Base-by-base conservation (phyloP, 2,329 filamentous ascomycete genomes). In the Fonsecaea erecta region DNA sequence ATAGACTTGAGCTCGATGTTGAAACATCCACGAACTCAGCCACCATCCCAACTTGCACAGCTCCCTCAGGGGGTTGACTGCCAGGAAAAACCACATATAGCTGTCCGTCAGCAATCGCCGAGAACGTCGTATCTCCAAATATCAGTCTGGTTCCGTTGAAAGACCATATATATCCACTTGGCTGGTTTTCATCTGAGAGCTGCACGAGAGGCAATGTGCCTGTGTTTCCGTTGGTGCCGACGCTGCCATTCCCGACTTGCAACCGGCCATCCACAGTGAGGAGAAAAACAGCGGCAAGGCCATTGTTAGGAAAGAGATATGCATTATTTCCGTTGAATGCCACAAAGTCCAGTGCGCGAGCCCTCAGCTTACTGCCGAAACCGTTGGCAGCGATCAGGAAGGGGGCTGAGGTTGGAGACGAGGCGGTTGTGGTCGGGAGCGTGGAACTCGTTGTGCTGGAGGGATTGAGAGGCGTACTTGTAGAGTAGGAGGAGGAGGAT, bases 71-170 rank as follows among this genome's bases (percentile, higher is more conserved):
- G 51, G 59, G 55, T 8, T 43, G 26, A 57, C 48, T 28, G 11
- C 53, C 62, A 30, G 53, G 35, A 40, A 68, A 68, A 12, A 57
- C 37, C 8, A 61, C 62, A 34, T 51, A 43, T 18, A 68, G 12
- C 56, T 48, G 58, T 6, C 62, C 62, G 40, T 54, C 34, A 16
- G 16, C 11, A 37, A 46, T 21, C 14, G 55, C 56, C 18, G 48
- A 62, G 52, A 68, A 68, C n/a, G 51, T 54, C 24, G 43, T 52
- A 21, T 65, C 37, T 12, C 62, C 65, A 37, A 63, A 68, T 16
- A 40, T 52, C 59, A 68, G 40, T 9, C 24, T 53, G 16, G 46
- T 48, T 4, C 52, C 65, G n/a, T 65, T 46, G 52, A 65, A 63
- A 14, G 34, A 55, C 65, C 65, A 68, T 12, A 12, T 46, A 28